phyloP scores from a whole-genome alignment of 2,329 filamentous ascomycete species.

The Trichoderma semiorbis region DNA sequence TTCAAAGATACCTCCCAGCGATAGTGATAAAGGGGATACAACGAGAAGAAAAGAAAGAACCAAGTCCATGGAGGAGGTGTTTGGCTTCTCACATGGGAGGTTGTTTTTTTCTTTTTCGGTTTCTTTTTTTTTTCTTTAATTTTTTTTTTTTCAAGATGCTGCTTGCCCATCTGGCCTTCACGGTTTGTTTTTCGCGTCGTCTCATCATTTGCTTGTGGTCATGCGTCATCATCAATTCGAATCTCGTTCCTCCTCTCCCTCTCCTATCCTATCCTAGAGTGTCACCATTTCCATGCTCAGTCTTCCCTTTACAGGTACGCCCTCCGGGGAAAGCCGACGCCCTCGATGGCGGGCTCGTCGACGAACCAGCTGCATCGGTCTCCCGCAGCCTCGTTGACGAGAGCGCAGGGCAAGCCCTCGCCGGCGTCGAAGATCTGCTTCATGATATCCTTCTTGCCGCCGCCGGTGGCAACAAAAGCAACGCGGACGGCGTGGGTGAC shows the following conservation, averaged over 20 bases:
- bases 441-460: slow-evolving; percentile 84
- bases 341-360: slow-evolving; percentile 79
- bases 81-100: neutral
- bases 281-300: neutral
- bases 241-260: neutral
- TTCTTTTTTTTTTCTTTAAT: neutral
- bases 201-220: slow-evolving; percentile 1
- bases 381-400: slow-evolving; percentile 80
- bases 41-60: neutral
- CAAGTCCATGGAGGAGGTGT: neutral
- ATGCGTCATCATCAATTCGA: slow-evolving; percentile 9
- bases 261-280: no score
- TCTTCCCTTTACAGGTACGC: slow-evolving; percentile 49
- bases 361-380: slow-evolving; percentile 96
- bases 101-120: neutral
- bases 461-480: slow-evolving; percentile 88
- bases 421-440: slow-evolving; percentile 86
- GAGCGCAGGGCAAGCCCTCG: slow-evolving; percentile 73
- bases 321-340: slow-evolving; percentile 75
- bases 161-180: neutral
- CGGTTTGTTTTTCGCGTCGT: neutral
- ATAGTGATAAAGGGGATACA: neutral
- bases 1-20: neutral
- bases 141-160: neutral
- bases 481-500: slow-evolving; percentile 82